A percentile compares a stretch with the other conserved stretches of the same genome.
These are phyloP conservation scores for Coleophoma crateriformis DNA, from an alignment of 2,329 filamentous ascomycete species.

Conservation along the genomic window DNA sequence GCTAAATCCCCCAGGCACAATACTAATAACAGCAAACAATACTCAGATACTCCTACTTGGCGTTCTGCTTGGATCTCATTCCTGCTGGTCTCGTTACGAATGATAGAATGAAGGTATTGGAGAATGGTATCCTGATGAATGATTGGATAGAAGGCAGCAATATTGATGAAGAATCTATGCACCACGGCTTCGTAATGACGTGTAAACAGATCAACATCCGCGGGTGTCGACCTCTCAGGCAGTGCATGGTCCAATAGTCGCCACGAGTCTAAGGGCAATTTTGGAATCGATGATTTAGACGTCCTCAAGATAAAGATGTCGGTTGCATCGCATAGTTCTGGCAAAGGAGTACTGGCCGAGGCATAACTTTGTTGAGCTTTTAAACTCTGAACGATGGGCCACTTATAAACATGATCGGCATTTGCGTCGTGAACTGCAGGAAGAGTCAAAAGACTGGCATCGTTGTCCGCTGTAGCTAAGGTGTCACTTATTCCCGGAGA, in stretches of 20 bases:
- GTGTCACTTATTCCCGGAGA: no score
- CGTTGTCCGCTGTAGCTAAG: not conserved
- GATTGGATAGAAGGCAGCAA: slow-evolving; percentile 22
- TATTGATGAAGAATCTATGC: slow-evolving; percentile 15
- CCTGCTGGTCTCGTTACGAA: no score
- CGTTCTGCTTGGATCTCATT: no score
- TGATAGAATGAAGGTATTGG: not conserved
- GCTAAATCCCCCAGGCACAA: slow-evolving; percentile 11
- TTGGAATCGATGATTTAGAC: not conserved
- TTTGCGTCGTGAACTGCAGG: slow-evolving; percentile 16
- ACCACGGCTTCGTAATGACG: not conserved
- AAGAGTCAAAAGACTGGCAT: slow-evolving; percentile 12
- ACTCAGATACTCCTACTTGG: not conserved
- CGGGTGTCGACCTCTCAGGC: not conserved
- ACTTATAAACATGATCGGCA: slow-evolving; percentile 18
- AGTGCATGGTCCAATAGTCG: slow-evolving; percentile 7
- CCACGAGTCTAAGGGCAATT: slow-evolving; percentile 8
- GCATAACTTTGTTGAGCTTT: slow-evolving; percentile 1
- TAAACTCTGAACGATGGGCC: slow-evolving; percentile 17
- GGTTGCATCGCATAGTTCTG: slow-evolving; percentile 2
- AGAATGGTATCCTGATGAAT: not conserved
- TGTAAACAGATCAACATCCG: not conserved
- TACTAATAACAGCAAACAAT: slow-evolving; percentile 12
- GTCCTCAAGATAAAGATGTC: not conserved
- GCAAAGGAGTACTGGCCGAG: not conserved